Conservation (phyloP, 352 stramenopile genomes). For the Saprolegnia diclina region DNA sequence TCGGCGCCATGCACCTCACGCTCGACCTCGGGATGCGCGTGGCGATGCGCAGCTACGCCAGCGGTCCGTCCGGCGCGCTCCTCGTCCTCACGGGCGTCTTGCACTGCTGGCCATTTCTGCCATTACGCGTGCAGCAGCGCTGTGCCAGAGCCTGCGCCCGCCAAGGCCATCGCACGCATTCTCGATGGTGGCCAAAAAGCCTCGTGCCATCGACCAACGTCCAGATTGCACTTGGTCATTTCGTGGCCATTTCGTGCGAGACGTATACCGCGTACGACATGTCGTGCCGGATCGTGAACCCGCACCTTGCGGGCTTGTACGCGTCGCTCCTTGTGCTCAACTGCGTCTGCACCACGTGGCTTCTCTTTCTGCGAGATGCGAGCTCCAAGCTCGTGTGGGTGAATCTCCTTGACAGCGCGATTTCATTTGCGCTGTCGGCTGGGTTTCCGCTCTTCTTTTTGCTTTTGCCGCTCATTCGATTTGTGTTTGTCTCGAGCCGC, state of each 20-base stretch:
- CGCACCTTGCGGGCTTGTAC: neutral
- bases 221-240: neutral
- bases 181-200: no score
- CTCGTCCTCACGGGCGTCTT: neutral
- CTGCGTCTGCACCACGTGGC: constrained; percentile 1
- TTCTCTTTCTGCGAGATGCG: neutral
- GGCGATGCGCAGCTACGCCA: neutral
- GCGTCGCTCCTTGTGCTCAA: neutral
- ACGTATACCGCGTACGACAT: constrained; percentile 14
- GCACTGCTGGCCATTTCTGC: neutral
- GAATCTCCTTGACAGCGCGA: neutral
- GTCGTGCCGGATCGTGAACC: neutral
- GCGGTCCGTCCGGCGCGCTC: neutral
- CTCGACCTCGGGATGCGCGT: neutral
- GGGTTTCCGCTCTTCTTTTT: constrained; percentile 15
- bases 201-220: neutral
- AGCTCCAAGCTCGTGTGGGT: neutral
- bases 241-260: neutral
- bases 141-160: no score
- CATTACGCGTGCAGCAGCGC: no score
- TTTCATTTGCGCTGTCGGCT: neutral
- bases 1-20: neutral
- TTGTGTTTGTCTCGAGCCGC: neutral
- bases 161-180: no score
- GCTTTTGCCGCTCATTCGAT: neutral